A percentile compares a stretch with the other conserved stretches of the same genome.
Conservation (phyloP, 2,329 filamentous ascomycete species). For the Colletotrichum aenigma region DNA sequence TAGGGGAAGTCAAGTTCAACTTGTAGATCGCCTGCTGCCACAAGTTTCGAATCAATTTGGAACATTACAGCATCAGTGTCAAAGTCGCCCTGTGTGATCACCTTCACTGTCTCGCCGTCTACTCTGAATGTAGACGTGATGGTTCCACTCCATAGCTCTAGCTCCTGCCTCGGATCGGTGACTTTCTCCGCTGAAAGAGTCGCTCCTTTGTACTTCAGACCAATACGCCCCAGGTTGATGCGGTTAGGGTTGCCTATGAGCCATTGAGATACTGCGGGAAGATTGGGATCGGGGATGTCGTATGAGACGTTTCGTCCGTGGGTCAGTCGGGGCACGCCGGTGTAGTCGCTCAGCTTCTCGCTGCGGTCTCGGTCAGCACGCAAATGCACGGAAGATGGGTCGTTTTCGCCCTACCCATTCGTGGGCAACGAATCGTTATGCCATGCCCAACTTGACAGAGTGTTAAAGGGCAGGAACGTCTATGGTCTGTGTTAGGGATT, state of each 20-base stretch:
- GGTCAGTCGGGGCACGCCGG: slow-evolving; percentile 34
- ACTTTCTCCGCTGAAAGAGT: slow-evolving; percentile 34
- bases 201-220: slow-evolving; percentile 36
- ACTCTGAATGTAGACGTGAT: slow-evolving; percentile 42
- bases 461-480: slow-evolving; percentile 49
- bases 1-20: slow-evolving; percentile 49
- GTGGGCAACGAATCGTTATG: slow-evolving; percentile 50
- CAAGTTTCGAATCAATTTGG: slow-evolving; percentile 37
- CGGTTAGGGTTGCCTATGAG: slow-evolving; percentile 53
- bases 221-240: slow-evolving; percentile 46
- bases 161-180: slow-evolving; percentile 32
- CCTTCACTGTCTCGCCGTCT: slow-evolving; percentile 31
- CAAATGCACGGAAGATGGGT: rapidly evolving
- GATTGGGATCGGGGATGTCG: slow-evolving; percentile 37
- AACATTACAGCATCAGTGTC: slow-evolving; percentile 41
- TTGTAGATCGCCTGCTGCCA: slow-evolving; percentile 34
- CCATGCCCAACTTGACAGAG: slow-evolving; percentile 53
- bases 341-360: slow-evolving; percentile 32
- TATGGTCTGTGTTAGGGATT: neutral
- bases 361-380: slow-evolving; percentile 4
- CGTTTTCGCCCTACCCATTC: neutral
- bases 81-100: slow-evolving; percentile 41
- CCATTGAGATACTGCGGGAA: slow-evolving; percentile 51
- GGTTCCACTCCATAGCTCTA: slow-evolving; percentile 41
- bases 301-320: slow-evolving; percentile 42